phyloP scores from a whole-genome alignment of 1,284 basidiomycete genomes.

The Malassezia sp. region DNA sequence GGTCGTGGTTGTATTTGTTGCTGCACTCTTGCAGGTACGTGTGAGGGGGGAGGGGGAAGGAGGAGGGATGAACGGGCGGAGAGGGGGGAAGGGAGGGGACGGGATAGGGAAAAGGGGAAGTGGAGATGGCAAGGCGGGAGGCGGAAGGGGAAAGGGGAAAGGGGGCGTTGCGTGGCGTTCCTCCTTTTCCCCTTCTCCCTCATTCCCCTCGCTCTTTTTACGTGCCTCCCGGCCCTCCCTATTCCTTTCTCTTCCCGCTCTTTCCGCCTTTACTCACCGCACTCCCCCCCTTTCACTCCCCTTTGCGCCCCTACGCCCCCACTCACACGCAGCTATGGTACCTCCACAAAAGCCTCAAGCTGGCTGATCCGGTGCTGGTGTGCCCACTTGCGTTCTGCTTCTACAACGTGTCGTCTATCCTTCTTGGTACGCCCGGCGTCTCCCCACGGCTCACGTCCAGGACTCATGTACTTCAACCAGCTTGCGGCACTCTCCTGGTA shows the following conservation, averaged over 20 bases:
- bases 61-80: too few relatives aligned
- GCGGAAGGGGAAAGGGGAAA: too few relatives aligned
- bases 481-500: conserved; percentile 60
- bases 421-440: too few relatives aligned
- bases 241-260: background rate
- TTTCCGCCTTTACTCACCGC: background rate
- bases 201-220: background rate
- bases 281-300: conserved; percentile 37
- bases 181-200: background rate
- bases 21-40: conserved; percentile 63
- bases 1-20: conserved; percentile 58
- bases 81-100: too few relatives aligned
- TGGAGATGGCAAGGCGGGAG: too few relatives aligned
- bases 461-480: conserved; percentile 80
- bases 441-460: too few relatives aligned
- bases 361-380: conserved; percentile 65
- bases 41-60: too few relatives aligned
- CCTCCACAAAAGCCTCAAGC: conserved; percentile 72
- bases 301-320: too few relatives aligned
- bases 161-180: too few relatives aligned
- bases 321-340: conserved; percentile 89
- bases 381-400: conserved; percentile 92
- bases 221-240: background rate
- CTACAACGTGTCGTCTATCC: conserved; percentile 72
- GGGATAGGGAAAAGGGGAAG: too few relatives aligned